These are phyloP conservation scores for Kwoniella sp. DNA, from an alignment of 768 basidiomycete genomes.

Conservation along the genomic window DNA sequence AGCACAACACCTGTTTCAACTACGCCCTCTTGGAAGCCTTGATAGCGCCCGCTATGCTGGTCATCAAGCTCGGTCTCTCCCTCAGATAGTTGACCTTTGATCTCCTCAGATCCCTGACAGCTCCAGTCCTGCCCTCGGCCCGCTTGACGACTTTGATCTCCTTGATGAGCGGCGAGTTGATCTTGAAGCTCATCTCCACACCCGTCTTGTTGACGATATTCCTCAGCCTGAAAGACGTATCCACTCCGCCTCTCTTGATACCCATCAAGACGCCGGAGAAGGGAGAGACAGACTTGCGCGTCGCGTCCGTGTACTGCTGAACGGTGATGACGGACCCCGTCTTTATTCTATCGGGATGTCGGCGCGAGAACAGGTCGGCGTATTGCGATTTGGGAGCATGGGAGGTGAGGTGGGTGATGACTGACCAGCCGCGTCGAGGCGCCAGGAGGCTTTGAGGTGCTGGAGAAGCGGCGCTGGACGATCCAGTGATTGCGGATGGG, in stretches of 20 bases:
- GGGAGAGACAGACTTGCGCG: conserved; percentile 63
- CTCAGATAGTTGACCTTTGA: conserved; percentile 54
- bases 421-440: conserved; percentile 43
- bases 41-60: conserved; percentile 48
- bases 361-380: conserved; percentile 69
- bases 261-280: conserved; percentile 90
- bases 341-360: conserved; percentile 68
- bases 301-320: conserved; percentile 65
- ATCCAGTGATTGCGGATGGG: conserved; percentile 21
- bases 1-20: not conserved
- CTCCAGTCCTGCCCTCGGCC: conserved; percentile 30
- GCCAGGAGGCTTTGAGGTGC: conserved; percentile 31
- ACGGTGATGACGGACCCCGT: conserved; percentile 88
- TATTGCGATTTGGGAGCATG: conserved; percentile 73
- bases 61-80: conserved; percentile 50
- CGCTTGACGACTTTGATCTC: conserved; percentile 71
- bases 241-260: conserved; percentile 66
- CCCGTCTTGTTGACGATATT: conserved; percentile 90
- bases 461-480: conserved; percentile 21
- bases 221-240: conserved; percentile 83
- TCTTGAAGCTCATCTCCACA: conserved; percentile 89
- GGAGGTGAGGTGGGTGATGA: conserved; percentile 59
- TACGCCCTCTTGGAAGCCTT: conserved; percentile 35
- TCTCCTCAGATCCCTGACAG: conserved; percentile 40
- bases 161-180: conserved; percentile 82